Evolutionary conservation across 2,329 filamentous ascomycete genomes (phyloP), one percentile per base, ranked within the genome.

Genomic region (Claviceps fusiformis): DNA sequence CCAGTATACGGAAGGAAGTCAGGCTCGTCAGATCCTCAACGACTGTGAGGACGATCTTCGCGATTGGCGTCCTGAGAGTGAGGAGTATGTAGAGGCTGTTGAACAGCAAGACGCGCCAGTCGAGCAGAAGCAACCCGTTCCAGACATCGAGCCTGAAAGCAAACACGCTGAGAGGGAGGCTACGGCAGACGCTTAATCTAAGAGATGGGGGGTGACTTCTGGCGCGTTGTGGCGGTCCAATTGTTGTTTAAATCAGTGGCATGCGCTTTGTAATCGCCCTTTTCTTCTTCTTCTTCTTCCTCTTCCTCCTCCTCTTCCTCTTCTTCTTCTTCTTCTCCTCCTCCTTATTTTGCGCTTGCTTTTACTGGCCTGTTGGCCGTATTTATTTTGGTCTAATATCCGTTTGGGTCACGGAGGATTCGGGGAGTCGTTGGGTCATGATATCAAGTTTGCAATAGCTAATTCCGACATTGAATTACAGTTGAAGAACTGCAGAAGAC

Each of bases 31-130:
- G 68, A 81, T 97, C 49, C 80, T 98, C 31, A 93, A 95, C 64
- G 91, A 96, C 59, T 91, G 90, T 46, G 93, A 98, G 70, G 85
- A 89, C 54, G 89, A 95, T 62, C 81, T 98, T 58, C 82, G 85
- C 54, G 79, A 81, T 45, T 97, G 92, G 89, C 73, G 73, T 55
- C 73, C 74, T 4, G 73, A 76, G 53, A 58, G 62, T 8, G 73
- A 75, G 52, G 46, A 57, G n/a, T 66, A 63, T 55, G 63, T 62
- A 1, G 59, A 60, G 24, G 50, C 55, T 7, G 61, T 64, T 39
- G 60, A 59, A 17, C 62, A 59, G 13, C 62, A 58, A 27, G 60
- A 59, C 9, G 60, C 64, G 24, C 62, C 61, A 35, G 50, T 61
- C 10, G 61, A 61, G 57, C 66, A 60, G 51, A 68, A 68, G 55